Evolutionary conservation across 2,329 filamentous ascomycete genomes (phyloP).

Genomic region (Hypomyces perniciosus): DNA sequence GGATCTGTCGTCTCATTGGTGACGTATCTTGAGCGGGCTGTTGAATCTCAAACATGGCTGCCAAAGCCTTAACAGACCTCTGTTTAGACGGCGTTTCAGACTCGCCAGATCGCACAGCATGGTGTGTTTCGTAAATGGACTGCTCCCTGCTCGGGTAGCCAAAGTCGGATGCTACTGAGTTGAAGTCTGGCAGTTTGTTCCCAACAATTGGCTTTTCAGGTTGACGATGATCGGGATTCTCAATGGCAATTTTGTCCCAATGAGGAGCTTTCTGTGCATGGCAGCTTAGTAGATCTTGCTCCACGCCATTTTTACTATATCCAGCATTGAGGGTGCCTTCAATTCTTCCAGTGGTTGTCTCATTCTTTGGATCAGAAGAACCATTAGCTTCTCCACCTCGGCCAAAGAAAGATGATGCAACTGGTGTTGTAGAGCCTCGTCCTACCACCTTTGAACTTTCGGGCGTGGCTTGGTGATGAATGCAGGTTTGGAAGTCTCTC

Average conservation of each 20-base stretch:
- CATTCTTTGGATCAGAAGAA: neutral
- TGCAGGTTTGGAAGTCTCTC: no score
- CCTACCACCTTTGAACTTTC: neutral
- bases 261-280: no score
- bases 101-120: slow-evolving; percentile 14
- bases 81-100: slow-evolving; percentile 20
- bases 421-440: neutral
- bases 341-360: neutral
- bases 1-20: neutral
- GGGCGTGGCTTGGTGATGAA: neutral
- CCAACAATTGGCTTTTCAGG: neutral
- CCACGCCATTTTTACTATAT: neutral
- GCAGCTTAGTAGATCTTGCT: neutral
- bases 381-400: neutral
- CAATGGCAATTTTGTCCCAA: no score
- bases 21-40: slow-evolving; percentile 4
- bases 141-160: neutral
- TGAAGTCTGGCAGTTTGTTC: neutral
- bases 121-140: neutral
- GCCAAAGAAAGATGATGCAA: neutral
- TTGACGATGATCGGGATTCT: neutral
- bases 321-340: neutral
- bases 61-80: slow-evolving; percentile 42
- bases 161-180: slow-evolving; percentile 1
- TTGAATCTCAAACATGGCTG: slow-evolving; percentile 44